These are phyloP conservation scores for Calonectria pseudoreteaudii DNA, from an alignment of 2,329 filamentous ascomycete genomes.

Conservation along the genomic window DNA sequence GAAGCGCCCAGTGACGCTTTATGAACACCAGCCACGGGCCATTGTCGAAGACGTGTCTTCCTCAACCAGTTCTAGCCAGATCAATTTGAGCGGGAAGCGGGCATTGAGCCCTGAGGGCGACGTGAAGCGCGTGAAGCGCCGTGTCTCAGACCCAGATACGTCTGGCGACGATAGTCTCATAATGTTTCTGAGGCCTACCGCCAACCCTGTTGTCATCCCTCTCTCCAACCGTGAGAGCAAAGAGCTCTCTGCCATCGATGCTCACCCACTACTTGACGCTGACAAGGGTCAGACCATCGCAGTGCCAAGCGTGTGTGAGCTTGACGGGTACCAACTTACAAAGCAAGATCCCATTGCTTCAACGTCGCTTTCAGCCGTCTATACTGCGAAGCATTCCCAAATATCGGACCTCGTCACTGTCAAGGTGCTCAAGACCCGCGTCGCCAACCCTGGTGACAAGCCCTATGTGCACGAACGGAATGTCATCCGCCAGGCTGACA, in stretches of 20 bases:
- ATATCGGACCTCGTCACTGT: constrained; percentile 68
- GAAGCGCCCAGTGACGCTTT: constrained; percentile 60
- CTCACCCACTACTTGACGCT: constrained; percentile 65
- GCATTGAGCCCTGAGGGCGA: constrained; percentile 59
- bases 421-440: constrained; percentile 69
- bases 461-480: constrained; percentile 64
- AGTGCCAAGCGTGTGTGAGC: constrained; percentile 62
- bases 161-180: constrained; percentile 62
- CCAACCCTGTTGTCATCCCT: constrained; percentile 64
- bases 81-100: constrained; percentile 64
- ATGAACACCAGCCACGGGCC: constrained; percentile 46
- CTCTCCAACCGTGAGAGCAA: constrained; percentile 60
- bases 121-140: constrained; percentile 58
- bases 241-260: constrained; percentile 58
- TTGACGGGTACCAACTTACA: constrained; percentile 66
- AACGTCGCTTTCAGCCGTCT: constrained; percentile 66
- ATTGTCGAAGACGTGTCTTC: constrained; percentile 43
- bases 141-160: constrained; percentile 48
- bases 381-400: constrained; percentile 64
- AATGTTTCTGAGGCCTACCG: constrained; percentile 64
- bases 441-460: constrained; percentile 54
- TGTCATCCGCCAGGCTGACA: constrained; percentile 69
- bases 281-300: constrained; percentile 61
- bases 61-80: constrained; percentile 48
- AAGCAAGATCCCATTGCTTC: constrained; percentile 68